A percentile compares a stretch with the other conserved stretches of the same genome.
phyloP scores from a whole-genome alignment of 192 early-diverging fungal genomes.

The Phlyctochytrium arcticum region DNA sequence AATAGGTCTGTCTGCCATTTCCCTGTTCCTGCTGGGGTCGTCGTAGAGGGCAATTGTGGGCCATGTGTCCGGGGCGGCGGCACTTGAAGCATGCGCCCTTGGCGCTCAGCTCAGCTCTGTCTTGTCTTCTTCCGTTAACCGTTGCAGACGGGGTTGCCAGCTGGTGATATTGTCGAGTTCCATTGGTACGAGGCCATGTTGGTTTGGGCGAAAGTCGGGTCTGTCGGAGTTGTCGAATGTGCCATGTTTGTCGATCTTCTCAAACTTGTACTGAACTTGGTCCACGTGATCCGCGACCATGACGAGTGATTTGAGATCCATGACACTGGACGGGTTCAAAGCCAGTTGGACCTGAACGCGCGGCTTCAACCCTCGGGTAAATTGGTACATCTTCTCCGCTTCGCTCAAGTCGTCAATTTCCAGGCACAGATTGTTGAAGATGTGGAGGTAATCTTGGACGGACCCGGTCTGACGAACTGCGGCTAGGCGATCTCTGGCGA shows the following conservation, averaged over 20 bases:
- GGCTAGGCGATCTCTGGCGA: background rate
- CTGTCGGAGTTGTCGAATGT: too few species aligned
- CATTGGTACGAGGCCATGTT: background rate
- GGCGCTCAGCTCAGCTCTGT: background rate
- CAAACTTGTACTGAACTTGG: background rate
- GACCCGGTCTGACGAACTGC: background rate
- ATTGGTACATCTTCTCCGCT: background rate
- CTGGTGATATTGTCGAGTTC: background rate
- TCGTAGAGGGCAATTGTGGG: background rate
- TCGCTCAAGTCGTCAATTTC: background rate
- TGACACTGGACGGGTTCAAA: background rate
- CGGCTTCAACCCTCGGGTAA: background rate
- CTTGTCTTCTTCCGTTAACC: background rate
- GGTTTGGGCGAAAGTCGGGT: background rate
- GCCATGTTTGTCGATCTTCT: background rate
- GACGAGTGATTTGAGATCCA: background rate
- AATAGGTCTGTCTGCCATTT: background rate
- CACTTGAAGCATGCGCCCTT: background rate
- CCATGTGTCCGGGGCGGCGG: background rate
- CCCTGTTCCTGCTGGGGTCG: background rate
- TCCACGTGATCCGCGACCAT: background rate
- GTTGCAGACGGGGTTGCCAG: background rate
- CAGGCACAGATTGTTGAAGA: background rate
- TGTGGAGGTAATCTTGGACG: background rate
- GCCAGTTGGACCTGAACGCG: background rate